Evolutionary conservation across 257 asterid species (phyloP), one percentile per base, ranked within the genome.

Genomic region (Nicotiana otophora): DNA sequence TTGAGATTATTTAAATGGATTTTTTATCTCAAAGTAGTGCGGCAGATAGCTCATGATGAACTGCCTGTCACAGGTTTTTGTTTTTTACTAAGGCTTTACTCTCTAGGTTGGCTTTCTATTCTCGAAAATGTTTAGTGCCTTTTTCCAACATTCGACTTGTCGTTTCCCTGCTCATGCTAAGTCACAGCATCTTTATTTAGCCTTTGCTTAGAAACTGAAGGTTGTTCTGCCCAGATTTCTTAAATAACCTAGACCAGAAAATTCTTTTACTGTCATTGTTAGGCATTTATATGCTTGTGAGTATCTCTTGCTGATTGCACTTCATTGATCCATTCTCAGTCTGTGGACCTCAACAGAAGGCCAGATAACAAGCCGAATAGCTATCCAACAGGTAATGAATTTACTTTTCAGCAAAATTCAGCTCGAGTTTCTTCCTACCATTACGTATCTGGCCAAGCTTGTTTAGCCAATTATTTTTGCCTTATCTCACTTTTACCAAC

Each of bases 341-440:
- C 82, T 89, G 68, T 89, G 90, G 92, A 78, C 83, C 72, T 63
- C 84, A 79, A 77, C 84, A 67, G 92, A 89, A 65, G 87, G 92
- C 68, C 84, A 57, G 85, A 72, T 76, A 68, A 86, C 88, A 76
- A 86, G 89, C 80, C 85, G 83, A 84, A 72, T 87, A 77, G 92
- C 92, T 87, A 81, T 83, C 61, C 46, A 84, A 63, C 90, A 86
- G 92, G 92, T 87, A 82, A 46, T 84, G 58, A 20, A 31, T 70
- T 42, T 20, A 70, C 5, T 70, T 11, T 70, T 12, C 19, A 0
- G 31, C 42, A 39, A 61, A 60, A 54, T 65, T 60, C 34, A 11
- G 12, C 36, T 70, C 7, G 36, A 42, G 34, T 42, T 46, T 69
- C 33, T 26, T 70, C 78, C 58, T 42, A 20, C 60, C 58, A 3